These are phyloP conservation scores for Tripidium arundinaceum DNA, from an alignment of 202 grass and related monocot genomes.

Conservation along the genomic window DNA sequence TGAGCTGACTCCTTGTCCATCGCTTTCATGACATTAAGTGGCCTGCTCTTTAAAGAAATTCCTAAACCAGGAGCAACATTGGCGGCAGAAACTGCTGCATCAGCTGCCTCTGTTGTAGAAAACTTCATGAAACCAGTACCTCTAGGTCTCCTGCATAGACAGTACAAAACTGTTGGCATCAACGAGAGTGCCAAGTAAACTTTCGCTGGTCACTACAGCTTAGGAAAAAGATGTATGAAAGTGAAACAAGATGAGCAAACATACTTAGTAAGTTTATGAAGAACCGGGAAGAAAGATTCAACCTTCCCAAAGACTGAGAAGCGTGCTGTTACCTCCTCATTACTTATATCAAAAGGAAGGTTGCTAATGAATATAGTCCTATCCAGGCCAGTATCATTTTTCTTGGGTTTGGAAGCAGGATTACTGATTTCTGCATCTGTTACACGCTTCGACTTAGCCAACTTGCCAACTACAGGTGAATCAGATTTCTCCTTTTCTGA, in stretches of 20 bases:
- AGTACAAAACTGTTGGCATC: conserved; percentile 3
- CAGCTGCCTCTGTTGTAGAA: conserved; percentile 51
- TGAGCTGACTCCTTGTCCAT: conserved; percentile 87
- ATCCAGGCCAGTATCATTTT: conserved; percentile 55
- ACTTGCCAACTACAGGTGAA: conserved; percentile 26
- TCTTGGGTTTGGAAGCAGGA: conserved; percentile 31
- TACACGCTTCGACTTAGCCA: conserved; percentile 22
- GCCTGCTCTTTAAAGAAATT: conserved; percentile 80
- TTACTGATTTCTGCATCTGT: conserved; percentile 14
- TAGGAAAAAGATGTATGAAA: conserved; percentile 12
- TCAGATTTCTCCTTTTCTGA: conserved; percentile 36
- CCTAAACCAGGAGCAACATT: conserved; percentile 82
- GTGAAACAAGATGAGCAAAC: conserved; percentile 23
- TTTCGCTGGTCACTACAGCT: not conserved
- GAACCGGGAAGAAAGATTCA: conserved; percentile 76
- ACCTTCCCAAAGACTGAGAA: conserved; percentile 88
- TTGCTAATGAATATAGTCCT: conserved; percentile 94
- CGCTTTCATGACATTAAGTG: conserved; percentile 73
- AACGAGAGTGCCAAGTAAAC: conserved; percentile 14
- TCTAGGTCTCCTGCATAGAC: conserved; percentile 66
- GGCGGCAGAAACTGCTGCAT: conserved; percentile 69
- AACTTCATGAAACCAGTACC: conserved; percentile 90
- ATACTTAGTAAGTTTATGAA: conserved; percentile 97
- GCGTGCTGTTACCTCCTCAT: conserved; percentile 67
- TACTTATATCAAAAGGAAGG: conserved; percentile 81